These are phyloP conservation scores for Exserohilum turcica DNA, from an alignment of 2,329 filamentous ascomycete genomes.

Conservation along the genomic window DNA sequence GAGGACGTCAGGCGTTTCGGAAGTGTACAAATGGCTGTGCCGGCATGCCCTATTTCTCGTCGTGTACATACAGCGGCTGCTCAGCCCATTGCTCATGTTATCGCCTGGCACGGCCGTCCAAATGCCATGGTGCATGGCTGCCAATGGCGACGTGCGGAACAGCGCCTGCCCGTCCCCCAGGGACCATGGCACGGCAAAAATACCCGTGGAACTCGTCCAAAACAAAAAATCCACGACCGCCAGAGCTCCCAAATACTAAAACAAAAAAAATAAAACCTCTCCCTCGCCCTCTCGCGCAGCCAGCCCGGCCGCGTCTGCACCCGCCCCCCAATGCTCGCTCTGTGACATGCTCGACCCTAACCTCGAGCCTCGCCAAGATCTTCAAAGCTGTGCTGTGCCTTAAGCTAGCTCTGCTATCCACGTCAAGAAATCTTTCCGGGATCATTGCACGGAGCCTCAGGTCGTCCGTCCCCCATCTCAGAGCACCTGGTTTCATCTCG, in stretches of 20 bases:
- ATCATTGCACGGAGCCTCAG: slow-evolving; percentile 35
- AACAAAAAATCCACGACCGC: neutral
- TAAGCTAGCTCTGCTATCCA: slow-evolving; percentile 34
- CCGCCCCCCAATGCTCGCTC: neutral
- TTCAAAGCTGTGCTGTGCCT: slow-evolving; percentile 25
- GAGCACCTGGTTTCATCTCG: slow-evolving; percentile 33
- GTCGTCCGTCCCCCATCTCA: slow-evolving; percentile 34
- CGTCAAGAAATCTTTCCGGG: slow-evolving; percentile 39
- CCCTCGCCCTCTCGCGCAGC: no score
- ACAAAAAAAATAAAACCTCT: neutral
- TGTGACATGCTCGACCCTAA: slow-evolving; percentile 13
- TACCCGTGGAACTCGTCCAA: neutral
- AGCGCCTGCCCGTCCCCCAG: neutral
- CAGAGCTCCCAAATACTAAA: neutral
- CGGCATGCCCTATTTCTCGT: neutral
- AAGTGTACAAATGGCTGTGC: slow-evolving; percentile 29
- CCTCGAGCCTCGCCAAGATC: slow-evolving; percentile 15
- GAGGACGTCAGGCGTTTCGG: slow-evolving; percentile 38
- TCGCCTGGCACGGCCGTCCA: slow-evolving; percentile 12
- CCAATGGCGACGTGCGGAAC: neutral
- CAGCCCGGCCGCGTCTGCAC: no score
- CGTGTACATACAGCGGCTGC: neutral
- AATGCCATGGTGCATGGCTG: slow-evolving; percentile 6
- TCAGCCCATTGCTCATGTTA: neutral
- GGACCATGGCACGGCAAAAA: neutral